These are phyloP conservation scores for Mycosphaerella sp. DNA, from an alignment of 2,329 filamentous ascomycete genomes.

Conservation along the genomic window DNA sequence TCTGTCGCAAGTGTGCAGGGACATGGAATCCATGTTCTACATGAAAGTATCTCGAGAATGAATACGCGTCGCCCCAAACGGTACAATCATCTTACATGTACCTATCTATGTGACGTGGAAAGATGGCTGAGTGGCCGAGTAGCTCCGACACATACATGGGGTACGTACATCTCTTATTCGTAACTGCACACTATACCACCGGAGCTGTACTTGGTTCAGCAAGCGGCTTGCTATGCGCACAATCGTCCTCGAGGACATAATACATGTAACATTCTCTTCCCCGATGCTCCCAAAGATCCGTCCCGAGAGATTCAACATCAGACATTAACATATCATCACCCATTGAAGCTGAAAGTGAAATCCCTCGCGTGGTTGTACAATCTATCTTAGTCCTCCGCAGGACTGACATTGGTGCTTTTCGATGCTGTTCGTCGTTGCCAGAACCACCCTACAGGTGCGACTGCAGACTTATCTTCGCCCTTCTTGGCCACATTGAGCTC, in stretches of 20 bases:
- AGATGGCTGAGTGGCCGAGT: no score
- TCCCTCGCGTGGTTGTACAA: neutral
- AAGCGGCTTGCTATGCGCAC: neutral
- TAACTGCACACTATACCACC: neutral
- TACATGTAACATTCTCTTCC: neutral
- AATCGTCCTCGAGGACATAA: neutral
- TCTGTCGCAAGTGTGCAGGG: no score
- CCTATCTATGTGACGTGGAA: no score
- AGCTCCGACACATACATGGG: no score
- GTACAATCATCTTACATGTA: no score
- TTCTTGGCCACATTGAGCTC: constrained; percentile 15
- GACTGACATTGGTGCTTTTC: constrained; percentile 17
- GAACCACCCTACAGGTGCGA: constrained; percentile 28
- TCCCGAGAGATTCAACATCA: constrained; percentile 1
- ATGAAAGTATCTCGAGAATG: no score
- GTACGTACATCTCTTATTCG: neutral
- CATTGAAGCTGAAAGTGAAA: neutral
- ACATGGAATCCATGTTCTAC: no score
- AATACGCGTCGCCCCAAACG: no score
- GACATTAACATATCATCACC: constrained; percentile 3
- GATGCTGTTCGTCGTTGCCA: constrained; percentile 29
- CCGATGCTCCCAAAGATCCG: neutral
- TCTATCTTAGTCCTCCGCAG: constrained; percentile 6
- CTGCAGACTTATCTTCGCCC: constrained; percentile 14
- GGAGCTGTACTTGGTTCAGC: constrained; percentile 4